Conservation (phyloP, 2,329 filamentous ascomycete genomes). For the Aspergillus oerlinghausenensis region DNA sequence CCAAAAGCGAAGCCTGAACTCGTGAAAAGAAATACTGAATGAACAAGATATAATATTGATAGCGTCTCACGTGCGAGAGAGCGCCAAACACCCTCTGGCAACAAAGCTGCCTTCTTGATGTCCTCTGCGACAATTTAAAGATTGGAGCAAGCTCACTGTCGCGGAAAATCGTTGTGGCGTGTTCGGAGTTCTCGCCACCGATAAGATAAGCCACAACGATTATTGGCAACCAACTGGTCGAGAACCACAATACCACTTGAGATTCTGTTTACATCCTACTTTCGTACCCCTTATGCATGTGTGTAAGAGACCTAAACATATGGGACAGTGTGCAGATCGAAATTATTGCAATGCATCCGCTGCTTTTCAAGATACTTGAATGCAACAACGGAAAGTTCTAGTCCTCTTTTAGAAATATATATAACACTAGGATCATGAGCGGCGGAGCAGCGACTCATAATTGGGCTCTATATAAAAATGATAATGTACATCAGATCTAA, state of each 20-base stretch:
- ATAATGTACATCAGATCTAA: not conserved
- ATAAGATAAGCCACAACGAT: conserved; percentile 26
- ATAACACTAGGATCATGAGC: too few relatives aligned
- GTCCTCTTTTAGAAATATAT: not conserved
- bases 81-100: conserved; percentile 20
- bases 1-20: not conserved
- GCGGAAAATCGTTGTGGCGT: conserved; percentile 37
- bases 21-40: not conserved
- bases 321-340: too few relatives aligned
- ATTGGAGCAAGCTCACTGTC: conserved; percentile 14
- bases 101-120: conserved; percentile 1
- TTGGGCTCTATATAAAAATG: not conserved
- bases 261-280: not conserved
- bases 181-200: conserved; percentile 23
- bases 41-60: not conserved
- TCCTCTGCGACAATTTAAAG: conserved; percentile 7
- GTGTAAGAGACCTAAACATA: too few relatives aligned
- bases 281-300: too few relatives aligned
- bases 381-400: not conserved
- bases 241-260: not conserved
- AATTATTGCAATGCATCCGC: not conserved
- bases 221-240: not conserved
- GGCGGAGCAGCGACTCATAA: not conserved
- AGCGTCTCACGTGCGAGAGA: conserved; percentile 9
- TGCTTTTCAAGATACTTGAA: not conserved